Base-by-base conservation (phyloP, 257 asterid genomes). In the Hygrophila difformis region DNA sequence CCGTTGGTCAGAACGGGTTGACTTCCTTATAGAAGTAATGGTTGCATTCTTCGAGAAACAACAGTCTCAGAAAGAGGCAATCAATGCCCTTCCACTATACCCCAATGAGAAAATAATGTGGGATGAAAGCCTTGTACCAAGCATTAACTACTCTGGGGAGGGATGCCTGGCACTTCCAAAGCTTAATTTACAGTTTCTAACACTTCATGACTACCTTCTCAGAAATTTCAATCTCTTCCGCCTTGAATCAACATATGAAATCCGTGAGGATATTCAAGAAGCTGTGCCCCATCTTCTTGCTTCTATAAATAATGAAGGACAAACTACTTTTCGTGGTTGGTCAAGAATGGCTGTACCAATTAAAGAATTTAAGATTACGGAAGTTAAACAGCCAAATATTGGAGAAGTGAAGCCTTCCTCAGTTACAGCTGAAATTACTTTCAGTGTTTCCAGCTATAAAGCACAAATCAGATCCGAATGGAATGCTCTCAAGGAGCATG, bases 61-160 rank as follows among this genome's bases (percentile, higher is more conserved):
- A 44, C 94, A 82, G 61, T 86, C 96, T 44, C 98, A 91, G 63
- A 86, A 77, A 66, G 98, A 91, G 76, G 93, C 98, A 12, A 91
- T 91, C 62, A 91, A 91, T 68, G 82, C 98, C 21, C 98, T 91
- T 53, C 98, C 98, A 19, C 84, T 91, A 21, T 91, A 91, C 59
- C 98, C 98, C 20, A 86, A 91, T 50, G 98, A 91, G 66, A 85
- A 82, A 55, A 74, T 91, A 73, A 86, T 91, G 98, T 91, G 98
- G 98, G 98, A 91, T 64, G 98, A 82, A 68, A 91, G 98, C 71
- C 96, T 91, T 53, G 98, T 91, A 42, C 98, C 98, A 12, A 91
- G 96, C 65, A 86, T 91, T 65, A 80, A 91, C 75, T 91, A 91
- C 78, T 79, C 98, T 26, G 98, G 98, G 20, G 98, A 91, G 78